Evolutionary conservation across 2,329 filamentous ascomycete species (phyloP).

Genomic region (Truncatella angustata): DNA sequence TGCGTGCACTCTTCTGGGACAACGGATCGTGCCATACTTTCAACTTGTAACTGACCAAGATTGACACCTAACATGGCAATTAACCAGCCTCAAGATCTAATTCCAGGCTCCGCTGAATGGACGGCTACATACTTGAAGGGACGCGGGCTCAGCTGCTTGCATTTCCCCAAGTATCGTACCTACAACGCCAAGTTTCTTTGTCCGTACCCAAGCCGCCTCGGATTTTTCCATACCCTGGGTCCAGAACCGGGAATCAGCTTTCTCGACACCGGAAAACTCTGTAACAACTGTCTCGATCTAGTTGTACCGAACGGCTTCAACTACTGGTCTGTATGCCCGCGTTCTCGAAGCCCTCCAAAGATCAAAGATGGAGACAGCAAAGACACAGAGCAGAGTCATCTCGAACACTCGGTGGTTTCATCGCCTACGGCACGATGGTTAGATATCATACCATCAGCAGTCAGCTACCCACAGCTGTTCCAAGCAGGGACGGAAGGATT

Average conservation of each 20-base stretch:
- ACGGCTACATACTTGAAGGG: not conserved
- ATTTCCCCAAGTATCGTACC: slow-evolving; percentile 9
- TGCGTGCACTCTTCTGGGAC: too few species aligned
- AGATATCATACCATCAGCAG: not conserved
- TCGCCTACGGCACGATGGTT: not conserved
- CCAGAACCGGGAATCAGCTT: not conserved
- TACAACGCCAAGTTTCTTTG: not conserved
- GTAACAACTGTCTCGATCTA: not conserved
- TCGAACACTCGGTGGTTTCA: too few species aligned
- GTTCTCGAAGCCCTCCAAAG: too few species aligned
- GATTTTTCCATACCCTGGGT: slow-evolving; percentile 2
- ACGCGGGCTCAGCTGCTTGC: slow-evolving; percentile 1
- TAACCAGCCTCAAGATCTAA: not conserved
- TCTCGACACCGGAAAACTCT: slow-evolving; percentile 10
- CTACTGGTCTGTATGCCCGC: too few species aligned
- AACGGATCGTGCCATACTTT: too few species aligned
- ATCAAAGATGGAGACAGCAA: too few species aligned
- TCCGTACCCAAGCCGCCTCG: slow-evolving; percentile 8
- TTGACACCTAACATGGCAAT: too few species aligned
- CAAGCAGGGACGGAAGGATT: not conserved
- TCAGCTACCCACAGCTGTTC: not conserved
- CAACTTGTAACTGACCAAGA: too few species aligned
- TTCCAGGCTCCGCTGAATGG: slow-evolving; percentile 4
- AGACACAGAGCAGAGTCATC: too few species aligned
- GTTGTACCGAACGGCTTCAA: slow-evolving; percentile 10